Evolutionary conservation across 1,284 basidiomycete species (phyloP).

Genomic region (Chiua sp.): DNA sequence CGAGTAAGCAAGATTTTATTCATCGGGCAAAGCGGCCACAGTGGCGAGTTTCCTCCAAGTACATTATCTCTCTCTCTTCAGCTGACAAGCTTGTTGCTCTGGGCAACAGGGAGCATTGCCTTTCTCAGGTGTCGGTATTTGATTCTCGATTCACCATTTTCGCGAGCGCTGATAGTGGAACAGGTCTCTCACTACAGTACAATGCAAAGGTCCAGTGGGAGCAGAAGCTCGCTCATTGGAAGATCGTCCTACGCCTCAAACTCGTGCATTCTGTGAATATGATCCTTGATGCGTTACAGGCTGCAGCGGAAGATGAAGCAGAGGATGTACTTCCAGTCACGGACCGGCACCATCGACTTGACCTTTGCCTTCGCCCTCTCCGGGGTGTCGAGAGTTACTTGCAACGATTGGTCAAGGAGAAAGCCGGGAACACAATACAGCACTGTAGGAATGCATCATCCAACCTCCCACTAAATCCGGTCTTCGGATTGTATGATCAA

Average conservation of each 20-base stretch:
- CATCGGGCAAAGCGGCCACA: conserved; percentile 59
- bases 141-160: neutral
- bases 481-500: conserved; percentile 36
- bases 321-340: conserved; percentile 43
- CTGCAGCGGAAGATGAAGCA: conserved; percentile 47
- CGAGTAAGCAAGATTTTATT: conserved; percentile 60
- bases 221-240: conserved; percentile 72
- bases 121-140: conserved; percentile 61
- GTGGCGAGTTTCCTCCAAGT: conserved; percentile 38
- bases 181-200: conserved; percentile 74
- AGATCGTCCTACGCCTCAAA: conserved; percentile 77
- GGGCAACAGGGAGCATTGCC: conserved; percentile 62
- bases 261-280: conserved; percentile 71
- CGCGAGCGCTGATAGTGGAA: conserved; percentile 12
- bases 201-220: conserved; percentile 57
- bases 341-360: conserved; percentile 51
- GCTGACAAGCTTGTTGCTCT: conserved; percentile 13
- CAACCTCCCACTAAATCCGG: conserved; percentile 17
- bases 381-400: conserved; percentile 59
- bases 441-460: conserved; percentile 18
- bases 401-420: conserved; percentile 53
- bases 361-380: conserved; percentile 57
- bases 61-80: no score
- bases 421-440: conserved; percentile 44
- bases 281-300: conserved; percentile 59